These are phyloP conservation scores for Marasmius oreades DNA, from an alignment of 1,284 basidiomycete genomes.

Conservation along the genomic window DNA sequence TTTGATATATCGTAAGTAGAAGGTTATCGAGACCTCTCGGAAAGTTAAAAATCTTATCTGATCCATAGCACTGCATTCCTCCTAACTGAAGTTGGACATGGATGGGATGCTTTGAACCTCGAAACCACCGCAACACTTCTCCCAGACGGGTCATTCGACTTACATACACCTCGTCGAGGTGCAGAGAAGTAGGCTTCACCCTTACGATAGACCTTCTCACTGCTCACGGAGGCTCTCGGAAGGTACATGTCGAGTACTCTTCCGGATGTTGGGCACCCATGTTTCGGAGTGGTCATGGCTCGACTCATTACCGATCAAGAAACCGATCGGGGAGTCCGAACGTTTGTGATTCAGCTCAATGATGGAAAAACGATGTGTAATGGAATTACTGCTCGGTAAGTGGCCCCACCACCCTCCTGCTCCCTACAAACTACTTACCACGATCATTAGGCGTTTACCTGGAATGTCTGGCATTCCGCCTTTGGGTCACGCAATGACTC, in stretches of 20 bases:
- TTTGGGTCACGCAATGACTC: not conserved
- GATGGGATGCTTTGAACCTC: not conserved
- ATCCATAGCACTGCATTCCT: too few relatives aligned
- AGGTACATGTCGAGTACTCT: not conserved
- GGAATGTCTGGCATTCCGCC: not conserved
- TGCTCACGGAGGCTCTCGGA: not conserved
- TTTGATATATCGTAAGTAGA: too few relatives aligned
- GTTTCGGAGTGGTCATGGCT: constrained; percentile 33
- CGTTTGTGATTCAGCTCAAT: constrained; percentile 32
- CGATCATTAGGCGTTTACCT: not conserved
- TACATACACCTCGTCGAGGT: not conserved
- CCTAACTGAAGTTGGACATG: not conserved
- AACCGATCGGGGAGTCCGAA: constrained; percentile 29
- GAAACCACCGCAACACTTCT: not conserved
- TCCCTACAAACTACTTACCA: not conserved
- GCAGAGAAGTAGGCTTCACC: not conserved
- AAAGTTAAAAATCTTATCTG: too few relatives aligned
- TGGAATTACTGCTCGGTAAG: constrained; percentile 28
- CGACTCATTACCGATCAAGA: constrained; percentile 26
- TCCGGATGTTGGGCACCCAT: constrained; percentile 20
- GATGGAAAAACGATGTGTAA: constrained; percentile 30
- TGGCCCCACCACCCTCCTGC: not conserved
- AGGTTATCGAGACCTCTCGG: too few relatives aligned
- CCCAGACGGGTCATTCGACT: not conserved
- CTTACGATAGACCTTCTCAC: not conserved